Conservation (phyloP, 208 protist species). For the Vickermania ingenoplastis region DNA sequence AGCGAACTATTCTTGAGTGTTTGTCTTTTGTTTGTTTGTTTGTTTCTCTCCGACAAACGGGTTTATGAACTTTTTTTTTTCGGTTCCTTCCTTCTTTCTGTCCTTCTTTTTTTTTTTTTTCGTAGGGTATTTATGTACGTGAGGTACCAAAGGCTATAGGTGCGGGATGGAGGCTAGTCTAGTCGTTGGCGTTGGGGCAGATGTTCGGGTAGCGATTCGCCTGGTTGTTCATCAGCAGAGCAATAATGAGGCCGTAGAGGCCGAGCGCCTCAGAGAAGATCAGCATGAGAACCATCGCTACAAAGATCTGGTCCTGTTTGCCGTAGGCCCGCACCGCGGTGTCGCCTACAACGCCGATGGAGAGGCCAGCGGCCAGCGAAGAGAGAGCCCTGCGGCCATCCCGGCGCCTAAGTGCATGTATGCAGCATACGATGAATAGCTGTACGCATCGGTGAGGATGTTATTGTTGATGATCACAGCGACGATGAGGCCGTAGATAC, state of each 20-base stretch:
- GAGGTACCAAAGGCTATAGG: too few relatives aligned
- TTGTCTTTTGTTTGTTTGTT: too few relatives aligned
- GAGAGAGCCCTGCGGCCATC: slow-evolving; percentile 92
- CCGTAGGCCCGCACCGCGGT: slow-evolving; percentile 85
- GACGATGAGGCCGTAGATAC: slow-evolving; percentile 99
- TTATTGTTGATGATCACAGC: slow-evolving; percentile 97
- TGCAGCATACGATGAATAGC: slow-evolving; percentile 68
- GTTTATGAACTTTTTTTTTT: slow-evolving; percentile 6
- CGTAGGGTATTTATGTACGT: neutral
- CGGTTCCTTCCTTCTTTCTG: neutral
- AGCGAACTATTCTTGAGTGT: too few relatives aligned
- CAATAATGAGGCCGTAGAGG: slow-evolving; percentile 99
- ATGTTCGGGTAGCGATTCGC: slow-evolving; percentile 73
- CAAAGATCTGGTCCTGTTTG: slow-evolving; percentile 97
- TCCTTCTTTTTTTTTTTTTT: slow-evolving; percentile 1
- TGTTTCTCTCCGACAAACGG: too few relatives aligned
- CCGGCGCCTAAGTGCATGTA: slow-evolving; percentile 96
- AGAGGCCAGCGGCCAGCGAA: slow-evolving; percentile 94
- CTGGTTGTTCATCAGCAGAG: slow-evolving; percentile 91
- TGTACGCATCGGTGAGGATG: slow-evolving; percentile 69
- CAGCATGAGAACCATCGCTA: slow-evolving; percentile 99
- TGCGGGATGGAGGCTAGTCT: too few relatives aligned
- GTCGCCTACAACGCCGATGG: slow-evolving; percentile 99
- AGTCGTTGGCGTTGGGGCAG: slow-evolving; percentile 14
- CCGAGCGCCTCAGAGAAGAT: slow-evolving; percentile 99